phyloP scores from a whole-genome alignment of 371 early-diverging fungal species.

The Smittium culicis region DNA sequence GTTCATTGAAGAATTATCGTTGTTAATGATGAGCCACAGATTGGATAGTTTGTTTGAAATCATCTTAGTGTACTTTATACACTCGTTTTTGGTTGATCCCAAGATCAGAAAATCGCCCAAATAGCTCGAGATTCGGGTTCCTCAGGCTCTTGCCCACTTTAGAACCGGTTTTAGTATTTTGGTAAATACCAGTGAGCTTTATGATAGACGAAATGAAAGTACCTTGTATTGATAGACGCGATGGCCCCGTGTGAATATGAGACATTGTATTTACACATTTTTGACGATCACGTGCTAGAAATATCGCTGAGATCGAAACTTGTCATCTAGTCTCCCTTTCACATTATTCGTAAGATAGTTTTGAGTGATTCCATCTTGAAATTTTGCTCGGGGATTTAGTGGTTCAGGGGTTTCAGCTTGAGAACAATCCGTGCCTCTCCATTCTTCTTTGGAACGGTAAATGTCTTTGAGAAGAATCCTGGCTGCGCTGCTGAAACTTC shows the following conservation, averaged over 20 bases:
- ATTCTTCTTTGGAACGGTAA: not conserved
- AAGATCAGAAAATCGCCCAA: not conserved
- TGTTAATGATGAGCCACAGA: not conserved
- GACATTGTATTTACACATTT: not conserved
- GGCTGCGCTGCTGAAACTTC: not conserved
- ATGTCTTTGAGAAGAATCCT: not conserved
- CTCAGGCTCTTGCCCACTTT: not conserved
- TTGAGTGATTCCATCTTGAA: not conserved
- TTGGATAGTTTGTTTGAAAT: not conserved
- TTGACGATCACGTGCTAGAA: not conserved
- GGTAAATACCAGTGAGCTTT: not conserved
- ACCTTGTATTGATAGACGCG: not conserved
- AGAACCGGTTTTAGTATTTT: not conserved
- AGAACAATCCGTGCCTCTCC: not conserved
- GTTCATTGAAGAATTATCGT: constrained; percentile 19
- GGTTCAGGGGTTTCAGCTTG: not conserved
- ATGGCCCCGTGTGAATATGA: not conserved
- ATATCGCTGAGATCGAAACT: not conserved
- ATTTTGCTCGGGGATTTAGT: not conserved
- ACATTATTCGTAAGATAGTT: not conserved
- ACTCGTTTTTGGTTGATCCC: constrained; percentile 7
- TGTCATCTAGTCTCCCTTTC: not conserved
- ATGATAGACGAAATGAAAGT: not conserved
- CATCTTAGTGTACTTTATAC: not conserved
- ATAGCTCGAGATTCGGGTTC: not conserved